phyloP scores from a whole-genome alignment of 352 stramenopile species.

The Peronosclerospora sorghi region DNA sequence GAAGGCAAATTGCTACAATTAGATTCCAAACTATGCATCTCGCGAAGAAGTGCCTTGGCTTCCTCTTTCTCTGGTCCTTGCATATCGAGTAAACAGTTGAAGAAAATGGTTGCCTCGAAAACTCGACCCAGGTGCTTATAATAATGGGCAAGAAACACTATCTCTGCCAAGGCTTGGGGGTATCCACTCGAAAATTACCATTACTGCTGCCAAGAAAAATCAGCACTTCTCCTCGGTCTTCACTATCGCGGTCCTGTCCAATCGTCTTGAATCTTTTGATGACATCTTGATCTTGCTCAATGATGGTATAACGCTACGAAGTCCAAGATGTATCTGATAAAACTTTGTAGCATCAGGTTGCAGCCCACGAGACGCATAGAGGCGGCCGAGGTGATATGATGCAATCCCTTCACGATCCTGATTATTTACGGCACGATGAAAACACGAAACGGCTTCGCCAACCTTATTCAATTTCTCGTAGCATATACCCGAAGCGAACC shows the following conservation, averaged over 20 bases:
- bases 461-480: conserved; percentile 68
- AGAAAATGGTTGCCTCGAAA: conserved; percentile 48
- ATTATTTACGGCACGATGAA: conserved; percentile 63
- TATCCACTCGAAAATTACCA: conserved; percentile 46
- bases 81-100: conserved; percentile 65
- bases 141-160: conserved; percentile 75
- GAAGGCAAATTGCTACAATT: conserved; percentile 3
- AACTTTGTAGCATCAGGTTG: conserved; percentile 59
- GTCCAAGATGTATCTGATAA: conserved; percentile 54
- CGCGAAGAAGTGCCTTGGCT: conserved; percentile 62
- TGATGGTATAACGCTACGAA: conserved; percentile 22
- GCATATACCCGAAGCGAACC: conserved; percentile 88
- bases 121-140: conserved; percentile 64
- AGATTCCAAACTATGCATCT: conserved; percentile 64
- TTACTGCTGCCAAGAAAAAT: conserved; percentile 17
- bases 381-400: conserved; percentile 53
- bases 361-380: conserved; percentile 36
- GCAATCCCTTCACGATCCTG: conserved; percentile 66
- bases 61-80: conserved; percentile 77
- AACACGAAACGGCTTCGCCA: conserved; percentile 68
- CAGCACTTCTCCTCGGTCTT: conserved; percentile 15
- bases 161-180: conserved; percentile 46
- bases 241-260: neutral
- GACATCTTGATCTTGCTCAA: conserved; percentile 12
- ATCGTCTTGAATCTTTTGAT: conserved; percentile 1